Base-by-base conservation (phyloP, 163 green algal genomes). In the Chloromonas sp. region DNA sequence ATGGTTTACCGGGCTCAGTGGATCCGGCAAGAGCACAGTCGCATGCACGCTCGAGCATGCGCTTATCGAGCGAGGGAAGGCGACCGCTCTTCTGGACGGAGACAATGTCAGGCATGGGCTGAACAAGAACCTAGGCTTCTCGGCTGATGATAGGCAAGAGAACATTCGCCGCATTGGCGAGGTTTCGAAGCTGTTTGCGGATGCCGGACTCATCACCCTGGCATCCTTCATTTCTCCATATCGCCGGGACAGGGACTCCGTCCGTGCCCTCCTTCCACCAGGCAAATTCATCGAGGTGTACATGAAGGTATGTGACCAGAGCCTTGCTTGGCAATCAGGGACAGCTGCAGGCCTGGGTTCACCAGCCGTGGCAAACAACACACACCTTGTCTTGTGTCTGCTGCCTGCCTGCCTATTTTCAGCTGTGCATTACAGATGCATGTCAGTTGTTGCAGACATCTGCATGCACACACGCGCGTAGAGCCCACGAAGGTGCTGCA, bases 171-270 rank as follows among this genome's bases (percentile, higher is more conserved):
- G 95, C 78, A 95, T 97, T 57, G 95, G 95, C 58, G 96, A 99
- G 93, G 97, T 99, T 0, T 92, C 94, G 79, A 98, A 98, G 90
- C 93, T 99, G 58, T 96, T 98, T 79, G 92, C 93, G 1, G 95
- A 98, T 71, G 87, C 92, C 11, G 96, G 96, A 59, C 82, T 98
- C 58, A 94, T 99, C 83, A 98, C 96, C 0, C 89, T 99, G 0
- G 95, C 98, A 15, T 94, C 89, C 86, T 98, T 99, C 91, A 99
- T 99, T 86, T 98, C 94, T 0, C 97, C 97, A 59, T 99, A 99
- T 89, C 82, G 85, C 0, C 61, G 60, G 60, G 96, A 99, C 86
- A 89, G 97, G 3, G 90, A 97, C 2, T 62, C 62, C 0, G 94
- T 97, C 14, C 92, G 96, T 0, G 86, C 83, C 0, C 92, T 96